Conservation (phyloP, 176 grass and related monocot genomes). For the Oryza punctata region DNA sequence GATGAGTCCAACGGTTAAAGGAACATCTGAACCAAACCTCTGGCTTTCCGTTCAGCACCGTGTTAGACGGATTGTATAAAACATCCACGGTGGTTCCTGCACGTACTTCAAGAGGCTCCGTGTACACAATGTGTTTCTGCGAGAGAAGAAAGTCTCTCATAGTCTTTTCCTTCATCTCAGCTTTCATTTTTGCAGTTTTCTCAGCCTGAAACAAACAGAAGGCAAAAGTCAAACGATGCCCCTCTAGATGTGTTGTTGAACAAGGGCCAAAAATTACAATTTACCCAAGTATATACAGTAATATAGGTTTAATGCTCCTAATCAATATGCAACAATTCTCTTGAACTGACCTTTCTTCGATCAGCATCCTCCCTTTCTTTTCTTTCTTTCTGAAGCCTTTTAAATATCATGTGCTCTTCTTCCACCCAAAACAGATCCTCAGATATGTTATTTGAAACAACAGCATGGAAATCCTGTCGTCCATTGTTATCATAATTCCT, state of each 20-base stretch:
- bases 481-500: conserved; percentile 86
- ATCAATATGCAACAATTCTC: conserved; percentile 1
- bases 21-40: conserved; percentile 92
- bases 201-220: conserved; percentile 61
- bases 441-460: conserved; percentile 57
- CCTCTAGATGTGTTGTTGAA: background rate
- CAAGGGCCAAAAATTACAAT: background rate
- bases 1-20: conserved; percentile 92
- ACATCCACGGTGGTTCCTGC: conserved; percentile 73
- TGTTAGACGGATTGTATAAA: conserved; percentile 91
- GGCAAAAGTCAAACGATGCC: conserved; percentile 9
- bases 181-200: conserved; percentile 67
- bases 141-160: conserved; percentile 84
- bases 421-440: conserved; percentile 74
- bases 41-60: conserved; percentile 77
- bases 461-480: conserved; percentile 77
- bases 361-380: conserved; percentile 64
- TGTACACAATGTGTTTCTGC: conserved; percentile 95
- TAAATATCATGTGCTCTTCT: conserved; percentile 76
- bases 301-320: background rate
- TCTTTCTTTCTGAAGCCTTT: conserved; percentile 72
- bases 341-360: conserved; percentile 60
- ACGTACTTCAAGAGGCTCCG: conserved; percentile 82
- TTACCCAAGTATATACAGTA: conserved; percentile 8
- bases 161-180: conserved; percentile 78